Evolutionary conservation across 1,284 basidiomycete species (phyloP).

Genomic region (Inonotus obliquus): DNA sequence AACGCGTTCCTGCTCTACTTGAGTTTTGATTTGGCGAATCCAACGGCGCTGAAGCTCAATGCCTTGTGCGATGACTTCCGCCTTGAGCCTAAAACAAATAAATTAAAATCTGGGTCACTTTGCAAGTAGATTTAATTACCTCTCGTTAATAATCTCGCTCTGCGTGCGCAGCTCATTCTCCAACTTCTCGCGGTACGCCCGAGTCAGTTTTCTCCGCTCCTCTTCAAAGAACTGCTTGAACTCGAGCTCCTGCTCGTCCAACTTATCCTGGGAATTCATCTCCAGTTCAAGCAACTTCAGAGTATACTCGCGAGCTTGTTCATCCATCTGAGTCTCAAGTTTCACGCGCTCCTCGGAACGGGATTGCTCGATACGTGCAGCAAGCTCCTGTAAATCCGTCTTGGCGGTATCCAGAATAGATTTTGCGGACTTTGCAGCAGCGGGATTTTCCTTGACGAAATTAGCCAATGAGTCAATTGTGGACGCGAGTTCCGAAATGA

Average conservation of each 20-base stretch:
- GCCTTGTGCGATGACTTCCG: slow-evolving; percentile 94
- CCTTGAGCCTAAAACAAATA: slow-evolving; percentile 63
- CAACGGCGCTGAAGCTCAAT: slow-evolving; percentile 96
- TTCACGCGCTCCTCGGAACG: slow-evolving; percentile 77
- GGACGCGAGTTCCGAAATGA: slow-evolving; percentile 86
- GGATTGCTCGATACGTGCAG: slow-evolving; percentile 73
- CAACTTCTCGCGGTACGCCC: slow-evolving; percentile 83
- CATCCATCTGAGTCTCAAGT: slow-evolving; percentile 77
- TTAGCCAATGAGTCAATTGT: slow-evolving; percentile 92
- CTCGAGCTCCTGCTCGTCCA: slow-evolving; percentile 82
- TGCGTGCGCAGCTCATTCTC: slow-evolving; percentile 85
- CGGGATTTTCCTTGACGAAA: slow-evolving; percentile 75
- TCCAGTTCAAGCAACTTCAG: slow-evolving; percentile 80
- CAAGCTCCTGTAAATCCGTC: slow-evolving; percentile 79
- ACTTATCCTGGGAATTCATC: slow-evolving; percentile 78
- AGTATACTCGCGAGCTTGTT: slow-evolving; percentile 83
- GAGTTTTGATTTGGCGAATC: slow-evolving; percentile 94
- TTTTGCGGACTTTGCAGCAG: slow-evolving; percentile 60
- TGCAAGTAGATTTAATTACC: slow-evolving; percentile 40
- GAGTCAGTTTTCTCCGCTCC: slow-evolving; percentile 72
- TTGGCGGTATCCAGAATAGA: slow-evolving; percentile 74
- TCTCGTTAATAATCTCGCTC: slow-evolving; percentile 90
- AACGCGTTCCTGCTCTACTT: slow-evolving; percentile 95
- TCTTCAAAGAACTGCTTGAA: slow-evolving; percentile 82
- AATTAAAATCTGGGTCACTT: background rate